These are phyloP conservation scores for Tetragonia tetragonoides DNA, from an alignment of 148 eudicot species.

Conservation along the genomic window DNA sequence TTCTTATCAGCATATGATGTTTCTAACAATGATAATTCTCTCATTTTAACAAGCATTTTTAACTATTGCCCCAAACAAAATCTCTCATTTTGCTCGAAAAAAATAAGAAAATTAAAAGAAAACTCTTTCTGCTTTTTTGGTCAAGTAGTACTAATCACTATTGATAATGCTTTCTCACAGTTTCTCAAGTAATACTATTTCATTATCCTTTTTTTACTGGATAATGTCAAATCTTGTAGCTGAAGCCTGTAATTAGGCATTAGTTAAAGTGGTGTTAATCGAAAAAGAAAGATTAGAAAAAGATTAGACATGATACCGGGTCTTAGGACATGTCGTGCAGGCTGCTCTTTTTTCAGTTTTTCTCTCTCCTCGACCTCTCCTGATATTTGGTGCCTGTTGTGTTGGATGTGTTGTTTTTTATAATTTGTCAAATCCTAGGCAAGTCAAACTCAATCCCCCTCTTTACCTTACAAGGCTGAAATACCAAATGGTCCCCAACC, in stretches of 20 bases:
- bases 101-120: no score
- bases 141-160: no score
- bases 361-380: not conserved
- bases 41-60: no score
- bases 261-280: not conserved
- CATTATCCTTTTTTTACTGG: not conserved
- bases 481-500: constrained; percentile 6
- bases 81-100: no score
- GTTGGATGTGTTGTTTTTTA: not conserved
- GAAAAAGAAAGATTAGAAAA: constrained; percentile 5
- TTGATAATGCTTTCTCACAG: no score
- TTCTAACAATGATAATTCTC: no score
- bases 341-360: constrained; percentile 6
- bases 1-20: no score
- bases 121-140: no score
- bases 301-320: constrained; percentile 23
- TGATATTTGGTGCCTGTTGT: no score
- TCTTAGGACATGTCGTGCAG: constrained; percentile 34
- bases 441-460: constrained; percentile 12
- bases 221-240: constrained; percentile 2
- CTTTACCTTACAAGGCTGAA: not conserved
- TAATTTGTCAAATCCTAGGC: constrained; percentile 4
- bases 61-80: no score
- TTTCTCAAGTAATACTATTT: not conserved
- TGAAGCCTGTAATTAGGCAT: constrained; percentile 1